These are phyloP conservation scores for Dactylonectria macrodidyma DNA, from an alignment of 2,329 filamentous ascomycete species.

Conservation along the genomic window DNA sequence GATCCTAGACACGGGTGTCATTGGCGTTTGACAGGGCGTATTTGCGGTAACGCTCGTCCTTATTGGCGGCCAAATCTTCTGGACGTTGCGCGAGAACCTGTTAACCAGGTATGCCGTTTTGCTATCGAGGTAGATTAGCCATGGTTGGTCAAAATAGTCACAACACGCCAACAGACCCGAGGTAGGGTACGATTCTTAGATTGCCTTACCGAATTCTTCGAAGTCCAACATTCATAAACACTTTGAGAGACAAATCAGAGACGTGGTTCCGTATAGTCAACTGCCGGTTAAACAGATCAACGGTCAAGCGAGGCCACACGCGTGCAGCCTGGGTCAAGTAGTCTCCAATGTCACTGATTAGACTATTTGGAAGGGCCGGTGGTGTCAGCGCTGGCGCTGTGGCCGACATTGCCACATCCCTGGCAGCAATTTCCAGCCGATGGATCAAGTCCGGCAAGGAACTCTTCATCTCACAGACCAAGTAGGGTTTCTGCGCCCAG, in stretches of 20 bases:
- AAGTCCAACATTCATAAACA: background rate
- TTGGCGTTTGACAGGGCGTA: background rate
- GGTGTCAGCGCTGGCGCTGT: background rate
- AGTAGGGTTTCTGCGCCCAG: conserved; percentile 40
- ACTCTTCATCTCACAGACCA: background rate
- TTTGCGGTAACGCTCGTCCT: background rate
- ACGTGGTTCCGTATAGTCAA: background rate
- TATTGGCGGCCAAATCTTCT: background rate
- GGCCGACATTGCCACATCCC: background rate
- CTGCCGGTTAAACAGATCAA: background rate
- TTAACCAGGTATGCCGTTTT: background rate
- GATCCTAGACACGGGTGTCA: background rate
- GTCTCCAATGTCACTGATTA: background rate
- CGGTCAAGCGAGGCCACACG: background rate
- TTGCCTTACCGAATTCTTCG: background rate
- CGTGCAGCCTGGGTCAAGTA: background rate
- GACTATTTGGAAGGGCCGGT: background rate
- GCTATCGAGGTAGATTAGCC: background rate
- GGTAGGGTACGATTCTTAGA: background rate
- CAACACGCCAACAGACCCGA: background rate
- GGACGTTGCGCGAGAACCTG: background rate
- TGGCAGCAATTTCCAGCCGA: background rate
- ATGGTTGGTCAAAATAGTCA: background rate
- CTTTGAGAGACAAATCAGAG: background rate
- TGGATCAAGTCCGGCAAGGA: background rate